Conservation (phyloP, 2,329 filamentous ascomycete genomes). For the Ambrosiella beaveri region DNA sequence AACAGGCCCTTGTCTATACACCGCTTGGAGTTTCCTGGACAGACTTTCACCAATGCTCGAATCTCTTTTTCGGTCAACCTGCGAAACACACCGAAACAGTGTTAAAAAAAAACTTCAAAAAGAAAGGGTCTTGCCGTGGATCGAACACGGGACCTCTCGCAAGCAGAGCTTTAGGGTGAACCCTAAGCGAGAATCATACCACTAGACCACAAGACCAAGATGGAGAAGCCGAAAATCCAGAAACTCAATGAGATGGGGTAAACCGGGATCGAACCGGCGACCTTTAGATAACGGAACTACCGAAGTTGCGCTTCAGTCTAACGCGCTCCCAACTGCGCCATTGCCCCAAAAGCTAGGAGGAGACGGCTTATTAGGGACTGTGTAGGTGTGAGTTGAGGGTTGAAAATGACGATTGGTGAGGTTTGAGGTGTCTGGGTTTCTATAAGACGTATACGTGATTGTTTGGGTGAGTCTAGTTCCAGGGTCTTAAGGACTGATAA, state of each 20-base stretch:
- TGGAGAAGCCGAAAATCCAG: conserved; percentile 23
- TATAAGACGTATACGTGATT: no score
- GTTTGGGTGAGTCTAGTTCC: no score
- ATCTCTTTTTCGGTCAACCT: no score
- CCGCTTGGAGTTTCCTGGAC: no score
- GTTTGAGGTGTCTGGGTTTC: background rate
- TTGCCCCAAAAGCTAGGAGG: background rate
- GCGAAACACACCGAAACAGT: background rate
- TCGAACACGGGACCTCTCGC: conserved; percentile 17
- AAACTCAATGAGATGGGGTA: background rate
- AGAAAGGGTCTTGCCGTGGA: conserved; percentile 14
- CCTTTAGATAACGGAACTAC: conserved; percentile 10
- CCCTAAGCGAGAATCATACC: conserved; percentile 59
- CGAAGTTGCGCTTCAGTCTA: conserved; percentile 1
- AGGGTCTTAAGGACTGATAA: no score
- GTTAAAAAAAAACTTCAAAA: background rate
- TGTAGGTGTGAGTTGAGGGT: background rate
- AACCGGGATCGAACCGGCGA: conserved; percentile 13
- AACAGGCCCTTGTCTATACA: no score
- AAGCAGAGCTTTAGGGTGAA: conserved; percentile 19
- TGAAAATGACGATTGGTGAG: background rate
- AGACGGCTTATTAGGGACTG: background rate
- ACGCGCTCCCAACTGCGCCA: background rate
- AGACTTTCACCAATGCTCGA: no score
- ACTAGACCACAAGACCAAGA: conserved; percentile 40